Conservation (phyloP, 2,329 filamentous ascomycete genomes). For the Elsinoe perseae region DNA sequence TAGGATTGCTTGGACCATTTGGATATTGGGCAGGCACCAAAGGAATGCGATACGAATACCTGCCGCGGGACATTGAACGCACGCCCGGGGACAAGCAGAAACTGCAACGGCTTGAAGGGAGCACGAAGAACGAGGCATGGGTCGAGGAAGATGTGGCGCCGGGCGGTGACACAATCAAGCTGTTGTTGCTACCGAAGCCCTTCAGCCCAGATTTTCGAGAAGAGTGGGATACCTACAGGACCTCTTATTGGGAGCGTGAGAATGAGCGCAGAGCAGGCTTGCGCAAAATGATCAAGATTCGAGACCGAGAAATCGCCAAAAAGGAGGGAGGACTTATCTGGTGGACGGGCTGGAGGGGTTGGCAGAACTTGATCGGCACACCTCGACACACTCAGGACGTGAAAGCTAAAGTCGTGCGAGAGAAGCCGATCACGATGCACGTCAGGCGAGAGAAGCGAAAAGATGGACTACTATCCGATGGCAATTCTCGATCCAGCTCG, state of each 20-base stretch:
- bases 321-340: constrained; percentile 69
- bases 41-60: constrained; percentile 30
- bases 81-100: constrained; percentile 38
- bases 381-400: constrained; percentile 7
- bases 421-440: constrained; percentile 25
- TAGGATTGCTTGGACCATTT: constrained; percentile 27
- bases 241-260: constrained; percentile 94
- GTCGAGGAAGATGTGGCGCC: constrained; percentile 83
- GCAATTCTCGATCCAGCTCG: constrained; percentile 25
- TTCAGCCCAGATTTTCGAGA: constrained; percentile 92
- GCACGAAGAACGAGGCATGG: constrained; percentile 44
- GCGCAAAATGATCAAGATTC: constrained; percentile 59
- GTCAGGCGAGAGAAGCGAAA: constrained; percentile 26
- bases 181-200: constrained; percentile 84
- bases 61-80: constrained; percentile 34
- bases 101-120: constrained; percentile 15
- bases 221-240: constrained; percentile 91
- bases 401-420: constrained; percentile 11
- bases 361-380: constrained; percentile 30
- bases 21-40: constrained; percentile 28
- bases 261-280: constrained; percentile 78
- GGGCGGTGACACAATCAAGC: constrained; percentile 84
- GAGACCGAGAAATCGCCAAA: constrained; percentile 61
- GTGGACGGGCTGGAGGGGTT: constrained; percentile 70
- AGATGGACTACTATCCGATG: constrained; percentile 16